Conservation (phyloP, 73 alveolate species). For the Paramecium pentaurelia region DNA sequence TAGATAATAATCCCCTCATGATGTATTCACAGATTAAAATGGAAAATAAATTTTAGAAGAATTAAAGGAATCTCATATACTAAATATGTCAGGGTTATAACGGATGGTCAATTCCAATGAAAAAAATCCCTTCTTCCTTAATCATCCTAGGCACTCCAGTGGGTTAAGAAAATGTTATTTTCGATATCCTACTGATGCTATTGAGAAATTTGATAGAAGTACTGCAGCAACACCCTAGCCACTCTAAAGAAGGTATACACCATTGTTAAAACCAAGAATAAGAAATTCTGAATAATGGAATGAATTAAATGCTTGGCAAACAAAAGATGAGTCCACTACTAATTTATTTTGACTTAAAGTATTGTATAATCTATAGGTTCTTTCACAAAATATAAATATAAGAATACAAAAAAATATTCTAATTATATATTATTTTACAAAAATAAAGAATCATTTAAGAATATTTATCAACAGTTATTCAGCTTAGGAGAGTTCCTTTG, state of each 20-base stretch:
- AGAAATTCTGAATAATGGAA: not conserved
- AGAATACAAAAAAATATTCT: not conserved
- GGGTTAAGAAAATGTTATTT: not conserved
- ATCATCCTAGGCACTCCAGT: not conserved
- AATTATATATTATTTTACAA: not conserved
- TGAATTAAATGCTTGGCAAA: constrained; percentile 15
- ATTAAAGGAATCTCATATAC: not conserved
- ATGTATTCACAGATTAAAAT: not conserved
- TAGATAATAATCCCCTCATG: not conserved
- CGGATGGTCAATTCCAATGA: not conserved
- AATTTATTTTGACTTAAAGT: not conserved
- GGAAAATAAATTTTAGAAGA: not conserved
- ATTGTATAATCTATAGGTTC: not conserved
- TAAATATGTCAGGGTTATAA: not conserved
- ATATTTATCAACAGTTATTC: not conserved
- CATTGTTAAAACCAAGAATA: not conserved
- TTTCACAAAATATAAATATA: not conserved
- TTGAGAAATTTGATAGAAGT: not conserved
- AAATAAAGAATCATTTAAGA: not conserved
- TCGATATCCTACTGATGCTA: not conserved
- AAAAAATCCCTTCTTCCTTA: not conserved
- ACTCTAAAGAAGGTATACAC: not conserved
- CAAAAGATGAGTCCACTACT: not conserved
- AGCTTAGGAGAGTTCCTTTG: not conserved
- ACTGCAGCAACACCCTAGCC: not conserved